Evolutionary conservation across 345 rosid species (phyloP), one percentile per base, ranked within the genome.

Genomic region (Salix koriyanagi): DNA sequence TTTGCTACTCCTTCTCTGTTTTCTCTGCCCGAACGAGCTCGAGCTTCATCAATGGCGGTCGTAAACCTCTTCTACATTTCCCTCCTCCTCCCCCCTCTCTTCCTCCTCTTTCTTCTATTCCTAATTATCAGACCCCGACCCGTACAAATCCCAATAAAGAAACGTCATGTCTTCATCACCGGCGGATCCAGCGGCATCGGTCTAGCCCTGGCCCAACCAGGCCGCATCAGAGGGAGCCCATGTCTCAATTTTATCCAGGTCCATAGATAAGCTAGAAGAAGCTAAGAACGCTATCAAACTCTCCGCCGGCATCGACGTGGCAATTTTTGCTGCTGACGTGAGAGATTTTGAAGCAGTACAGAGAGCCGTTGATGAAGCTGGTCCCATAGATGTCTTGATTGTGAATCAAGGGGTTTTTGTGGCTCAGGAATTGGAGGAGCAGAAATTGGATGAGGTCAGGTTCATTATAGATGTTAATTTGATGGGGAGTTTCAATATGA

Each of bases 111-210:
- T 11, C 48, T 87, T 74, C 86, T 92, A 50, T 83, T 70, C 72
- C 23, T 86, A 65, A 84, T 91, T 56, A 89, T 84, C 69, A 86
- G 90, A 3, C 97, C 96, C 32, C 83, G 86, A 3, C 90, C 91
- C 10, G 84, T 84, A 78, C 82, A 9, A 52, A 83, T 94, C 87
- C 89, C 92, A 1, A 86, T 92, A 72, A 91, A 89, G 76, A 79
- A 82, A 70, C 92, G 97, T 70, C 97, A 91, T 79, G 93, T 92
- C 21, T 90, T 92, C 90, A 83, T 92, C 84, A 94, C 97, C 60
- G 96, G 98, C 48, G 96, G 97, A 74, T 94, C 98, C 58, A 92
- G 92, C 74, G 98, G 96, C 60, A 94, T 94, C 58, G 96, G 98
- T 16, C 85, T 91, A 7, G 93, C 97, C 19, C 76, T 92, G 9